Percentiles rank a stretch among this genome's conserved stretches.
These are phyloP conservation scores for Phialophora chinensis DNA, from an alignment of 2,329 filamentous ascomycete genomes.

Conservation along the genomic window DNA sequence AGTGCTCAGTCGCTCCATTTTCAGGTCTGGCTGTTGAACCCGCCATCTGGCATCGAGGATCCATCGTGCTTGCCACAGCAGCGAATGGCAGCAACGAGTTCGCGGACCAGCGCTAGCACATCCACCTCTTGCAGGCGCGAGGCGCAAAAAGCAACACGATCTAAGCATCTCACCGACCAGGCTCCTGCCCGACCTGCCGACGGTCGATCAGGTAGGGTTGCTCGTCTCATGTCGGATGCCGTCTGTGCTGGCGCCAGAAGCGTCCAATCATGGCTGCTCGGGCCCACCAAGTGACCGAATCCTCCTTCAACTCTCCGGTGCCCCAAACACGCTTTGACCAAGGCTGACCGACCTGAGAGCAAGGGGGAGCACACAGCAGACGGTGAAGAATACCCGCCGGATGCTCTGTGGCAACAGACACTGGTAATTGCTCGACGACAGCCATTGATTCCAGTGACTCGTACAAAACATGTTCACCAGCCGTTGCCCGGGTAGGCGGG, in stretches of 20 bases:
- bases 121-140: constrained; percentile 29
- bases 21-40: constrained; percentile 24
- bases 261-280: constrained; percentile 25
- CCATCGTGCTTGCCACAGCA: constrained; percentile 29
- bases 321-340: constrained; percentile 7
- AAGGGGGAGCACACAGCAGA: constrained; percentile 22
- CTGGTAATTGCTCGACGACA: constrained; percentile 16
- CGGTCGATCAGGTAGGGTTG: constrained; percentile 27
- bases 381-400: constrained; percentile 11
- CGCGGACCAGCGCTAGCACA: constrained; percentile 22
- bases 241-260: constrained; percentile 33
- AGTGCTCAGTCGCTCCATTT: constrained; percentile 25
- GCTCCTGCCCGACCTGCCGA: constrained; percentile 31
- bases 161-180: constrained; percentile 31
- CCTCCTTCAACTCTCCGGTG: neutral
- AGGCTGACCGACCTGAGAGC: constrained; percentile 6
- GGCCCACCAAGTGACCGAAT: constrained; percentile 15
- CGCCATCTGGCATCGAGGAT: constrained; percentile 21
- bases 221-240: constrained; percentile 33
- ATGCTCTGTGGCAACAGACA: constrained; percentile 1
- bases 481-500: constrained; percentile 2
- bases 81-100: constrained; percentile 26
- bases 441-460: constrained; percentile 7
- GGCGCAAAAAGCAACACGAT: constrained; percentile 36
- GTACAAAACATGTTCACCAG: constrained; percentile 16